A percentile compares a stretch with the other conserved stretches of the same genome.
Evolutionary conservation across 495 filamentous ascomycete species (phyloP).

Genomic region (Tirmania nivea): DNA sequence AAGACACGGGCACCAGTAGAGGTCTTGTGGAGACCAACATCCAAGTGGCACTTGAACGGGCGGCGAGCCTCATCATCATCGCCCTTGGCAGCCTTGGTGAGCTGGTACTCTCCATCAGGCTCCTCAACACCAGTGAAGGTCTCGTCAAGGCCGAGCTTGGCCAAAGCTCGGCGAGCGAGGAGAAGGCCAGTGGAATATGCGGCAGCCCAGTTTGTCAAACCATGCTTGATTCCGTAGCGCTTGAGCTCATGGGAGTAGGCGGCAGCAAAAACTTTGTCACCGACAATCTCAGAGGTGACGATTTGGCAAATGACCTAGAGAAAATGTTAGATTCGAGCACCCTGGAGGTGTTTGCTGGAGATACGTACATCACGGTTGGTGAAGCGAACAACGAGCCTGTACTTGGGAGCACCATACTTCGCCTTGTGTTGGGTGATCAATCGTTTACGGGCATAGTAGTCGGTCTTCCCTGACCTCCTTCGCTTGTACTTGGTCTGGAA

Average conservation of each 20-base stretch:
- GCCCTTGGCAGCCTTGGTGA: conserved; percentile 78
- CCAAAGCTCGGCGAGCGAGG: conserved; percentile 82
- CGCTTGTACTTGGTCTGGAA: conserved; percentile 99
- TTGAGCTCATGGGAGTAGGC: conserved; percentile 97
- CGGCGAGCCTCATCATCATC: conserved; percentile 57
- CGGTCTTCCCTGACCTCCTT: conserved; percentile 90
- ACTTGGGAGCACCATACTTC: conserved; percentile 99
- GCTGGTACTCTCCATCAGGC: conserved; percentile 73
- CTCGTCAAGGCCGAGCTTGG: conserved; percentile 87
- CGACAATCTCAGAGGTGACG: conserved; percentile 83
- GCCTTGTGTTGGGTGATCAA: conserved; percentile 99
- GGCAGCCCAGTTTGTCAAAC: conserved; percentile 98
- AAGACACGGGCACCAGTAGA: conserved; percentile 97
- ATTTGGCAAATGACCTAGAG: conserved; percentile 75
- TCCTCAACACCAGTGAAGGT: conserved; percentile 86
- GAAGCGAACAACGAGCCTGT: conserved; percentile 98
- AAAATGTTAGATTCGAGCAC: background rate
- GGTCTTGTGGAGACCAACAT: conserved; percentile 90
- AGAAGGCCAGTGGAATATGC: conserved; percentile 93
- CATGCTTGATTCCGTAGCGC: conserved; percentile 90
- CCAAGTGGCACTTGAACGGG: conserved; percentile 95
- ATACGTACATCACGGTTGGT: conserved; percentile 66
- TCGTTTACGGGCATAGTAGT: conserved; percentile 99
- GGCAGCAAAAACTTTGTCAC: conserved; percentile 83
- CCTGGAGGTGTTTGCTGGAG: background rate